Percentiles rank a stretch among this genome's conserved stretches.
These are phyloP conservation scores for Colletotrichum karsti DNA, from an alignment of 2,329 filamentous ascomycete genomes.

Conservation along the genomic window DNA sequence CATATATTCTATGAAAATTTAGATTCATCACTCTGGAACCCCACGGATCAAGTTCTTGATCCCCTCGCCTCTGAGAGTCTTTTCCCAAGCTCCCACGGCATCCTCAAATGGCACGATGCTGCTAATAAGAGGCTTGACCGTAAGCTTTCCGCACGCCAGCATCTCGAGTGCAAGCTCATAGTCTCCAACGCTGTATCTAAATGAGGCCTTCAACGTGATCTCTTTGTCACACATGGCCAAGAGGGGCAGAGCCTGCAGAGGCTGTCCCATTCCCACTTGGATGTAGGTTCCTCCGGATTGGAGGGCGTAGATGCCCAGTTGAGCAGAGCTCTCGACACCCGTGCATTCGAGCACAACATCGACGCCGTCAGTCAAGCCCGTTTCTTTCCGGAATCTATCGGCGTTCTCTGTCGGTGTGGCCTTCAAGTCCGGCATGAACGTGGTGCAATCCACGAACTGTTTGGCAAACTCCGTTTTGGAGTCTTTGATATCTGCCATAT, in stretches of 20 bases:
- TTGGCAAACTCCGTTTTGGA: background rate
- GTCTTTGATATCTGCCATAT: background rate
- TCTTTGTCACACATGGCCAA: background rate
- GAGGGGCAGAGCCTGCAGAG: background rate
- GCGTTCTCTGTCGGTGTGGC: background rate
- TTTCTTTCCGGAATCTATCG: too few relatives aligned
- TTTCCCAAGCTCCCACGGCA: too few relatives aligned
- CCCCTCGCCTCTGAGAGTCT: too few relatives aligned
- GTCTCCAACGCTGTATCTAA: background rate
- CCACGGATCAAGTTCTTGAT: too few relatives aligned
- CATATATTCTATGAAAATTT: too few relatives aligned
- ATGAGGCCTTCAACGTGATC: background rate
- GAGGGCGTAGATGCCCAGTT: background rate
- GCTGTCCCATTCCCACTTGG: background rate
- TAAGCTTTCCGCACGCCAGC: background rate
- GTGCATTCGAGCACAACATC: slow-evolving; percentile 42
- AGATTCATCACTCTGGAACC: too few relatives aligned
- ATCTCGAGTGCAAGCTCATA: background rate
- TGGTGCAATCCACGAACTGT: background rate
- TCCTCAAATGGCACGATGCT: too few relatives aligned
- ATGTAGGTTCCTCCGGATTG: background rate
- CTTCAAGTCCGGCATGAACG: background rate
- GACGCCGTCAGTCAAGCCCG: background rate
- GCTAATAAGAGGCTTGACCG: too few relatives aligned
- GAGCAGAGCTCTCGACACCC: slow-evolving; percentile 39